Percentiles rank a stretch among this genome's conserved stretches.
These are phyloP conservation scores for Abortiporus biennis DNA, from an alignment of 1,284 basidiomycete species.

Conservation along the genomic window DNA sequence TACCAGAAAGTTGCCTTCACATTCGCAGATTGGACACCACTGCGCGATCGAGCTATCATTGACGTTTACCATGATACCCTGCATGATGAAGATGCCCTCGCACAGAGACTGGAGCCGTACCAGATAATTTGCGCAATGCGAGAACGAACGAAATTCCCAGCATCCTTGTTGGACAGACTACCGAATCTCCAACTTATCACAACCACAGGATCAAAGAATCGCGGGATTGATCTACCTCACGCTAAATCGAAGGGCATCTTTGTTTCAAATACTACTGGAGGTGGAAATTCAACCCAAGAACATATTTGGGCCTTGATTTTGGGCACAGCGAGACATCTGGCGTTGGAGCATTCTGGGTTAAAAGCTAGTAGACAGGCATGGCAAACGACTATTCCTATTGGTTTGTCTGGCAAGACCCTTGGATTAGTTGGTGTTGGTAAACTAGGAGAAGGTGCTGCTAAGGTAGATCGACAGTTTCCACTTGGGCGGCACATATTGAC, in stretches of 20 bases:
- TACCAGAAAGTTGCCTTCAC: slow-evolving; percentile 49
- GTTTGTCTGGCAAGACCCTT: slow-evolving; percentile 47
- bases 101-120: slow-evolving; percentile 42
- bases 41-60: slow-evolving; percentile 32
- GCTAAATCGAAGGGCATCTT: slow-evolving; percentile 45
- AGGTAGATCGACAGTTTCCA: slow-evolving; percentile 24
- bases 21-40: slow-evolving; percentile 44
- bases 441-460: slow-evolving; percentile 42
- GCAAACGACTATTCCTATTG: slow-evolving; percentile 50
- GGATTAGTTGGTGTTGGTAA: slow-evolving; percentile 55
- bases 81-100: slow-evolving; percentile 42
- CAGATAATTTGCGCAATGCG: slow-evolving; percentile 62
- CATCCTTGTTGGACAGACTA: slow-evolving; percentile 42
- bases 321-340: slow-evolving; percentile 45
- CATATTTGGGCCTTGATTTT: slow-evolving; percentile 66
- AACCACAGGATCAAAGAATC: slow-evolving; percentile 50
- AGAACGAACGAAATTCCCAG: slow-evolving; percentile 54
- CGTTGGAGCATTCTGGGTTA: slow-evolving; percentile 44
- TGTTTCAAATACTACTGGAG: slow-evolving; percentile 48
- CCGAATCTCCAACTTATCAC: slow-evolving; percentile 54
- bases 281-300: slow-evolving; percentile 45
- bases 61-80: slow-evolving; percentile 49
- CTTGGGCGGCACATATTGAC: too few species aligned
- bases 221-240: slow-evolving; percentile 40
- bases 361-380: slow-evolving; percentile 44